Base-by-base conservation (phyloP, 225 moss, liverwort and hornwort species). In the Antitrichia curtipendula region DNA sequence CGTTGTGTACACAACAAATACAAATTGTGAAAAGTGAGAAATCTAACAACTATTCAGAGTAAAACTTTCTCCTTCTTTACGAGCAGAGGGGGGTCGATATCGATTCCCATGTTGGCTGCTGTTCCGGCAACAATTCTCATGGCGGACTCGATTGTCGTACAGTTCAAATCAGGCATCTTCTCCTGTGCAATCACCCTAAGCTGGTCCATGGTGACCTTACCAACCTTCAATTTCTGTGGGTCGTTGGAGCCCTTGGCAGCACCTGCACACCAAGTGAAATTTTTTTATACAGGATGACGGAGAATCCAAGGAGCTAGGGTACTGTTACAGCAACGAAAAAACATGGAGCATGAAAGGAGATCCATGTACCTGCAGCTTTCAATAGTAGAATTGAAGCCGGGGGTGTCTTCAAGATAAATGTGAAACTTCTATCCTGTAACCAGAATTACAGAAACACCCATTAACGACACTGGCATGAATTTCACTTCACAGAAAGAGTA, bases 121-220 rank as follows among this genome's bases (percentile, higher is more conserved):
- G 98, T 97, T 92, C 98, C 97, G 66, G 98, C 98, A 81, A 98
- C 94, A 85, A 98, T 98, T 89, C 97, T 96, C 98, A 98, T 98
- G 58, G 98, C 98, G 66, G 98, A 92, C 82, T 98, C 96, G 16
- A 98, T 85, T 52, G 95, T 75, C 24, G 94, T 89, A 73, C 98
- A 98, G 87, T 97, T 98, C 93, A 98, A 92, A 73, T 98, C 97
- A 13, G 95, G 98, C 91, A 98, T 81, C 94, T 97, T 98, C 84
- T 98, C 98, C 88, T 95, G 87, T 8, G 98, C 98, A 87, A 97
- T 97, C 16, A 75, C 78, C 93, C 89, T 95, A 38, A 98, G 91
- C 89, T 98, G 98, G 81, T 95, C 97, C 5, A 88, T 72, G 13
- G 98, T 97, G 28, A 98, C 97, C 80, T 87, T 98, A 13, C 98